Evolutionary conservation across 768 basidiomycete species (phyloP).

Genomic region (Leccinum truebloodii): DNA sequence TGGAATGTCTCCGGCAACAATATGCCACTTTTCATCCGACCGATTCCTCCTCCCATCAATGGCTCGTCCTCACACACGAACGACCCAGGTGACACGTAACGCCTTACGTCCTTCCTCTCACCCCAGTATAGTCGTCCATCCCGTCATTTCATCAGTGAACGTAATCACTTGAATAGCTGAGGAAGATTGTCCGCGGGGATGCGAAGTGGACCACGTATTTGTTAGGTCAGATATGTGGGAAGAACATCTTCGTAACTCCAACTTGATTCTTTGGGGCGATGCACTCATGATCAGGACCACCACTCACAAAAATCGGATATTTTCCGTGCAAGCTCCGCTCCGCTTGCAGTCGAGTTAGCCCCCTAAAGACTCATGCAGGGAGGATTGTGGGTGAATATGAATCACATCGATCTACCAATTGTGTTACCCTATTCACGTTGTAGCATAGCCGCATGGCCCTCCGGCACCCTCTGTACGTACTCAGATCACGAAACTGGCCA

Average conservation of each 20-base stretch:
- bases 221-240: conserved; percentile 29
- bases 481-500: conserved; percentile 8
- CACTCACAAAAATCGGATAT: background rate
- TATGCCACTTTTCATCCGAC: conserved; percentile 56
- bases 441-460: conserved; percentile 2
- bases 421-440: conserved; percentile 10
- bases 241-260: conserved; percentile 5
- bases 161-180: conserved; percentile 13
- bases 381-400: conserved; percentile 10
- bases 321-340: background rate
- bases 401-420: conserved; percentile 15
- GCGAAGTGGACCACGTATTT: conserved; percentile 13
- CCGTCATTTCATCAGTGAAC: conserved; percentile 22
- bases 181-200: conserved; percentile 26
- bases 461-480: conserved; percentile 5
- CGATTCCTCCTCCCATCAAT: conserved; percentile 18
- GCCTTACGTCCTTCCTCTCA: conserved; percentile 10
- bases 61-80: conserved; percentile 10
- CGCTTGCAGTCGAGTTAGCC: conserved; percentile 6
- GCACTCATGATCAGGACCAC: conserved; percentile 2
- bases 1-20: conserved; percentile 55
- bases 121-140: conserved; percentile 13
- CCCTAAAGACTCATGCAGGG: conserved; percentile 7
- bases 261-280: conserved; percentile 1
- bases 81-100: conserved; percentile 17